These are phyloP conservation scores for Straminergon stramineum DNA, from an alignment of 225 moss, liverwort and hornwort species.

Conservation along the genomic window DNA sequence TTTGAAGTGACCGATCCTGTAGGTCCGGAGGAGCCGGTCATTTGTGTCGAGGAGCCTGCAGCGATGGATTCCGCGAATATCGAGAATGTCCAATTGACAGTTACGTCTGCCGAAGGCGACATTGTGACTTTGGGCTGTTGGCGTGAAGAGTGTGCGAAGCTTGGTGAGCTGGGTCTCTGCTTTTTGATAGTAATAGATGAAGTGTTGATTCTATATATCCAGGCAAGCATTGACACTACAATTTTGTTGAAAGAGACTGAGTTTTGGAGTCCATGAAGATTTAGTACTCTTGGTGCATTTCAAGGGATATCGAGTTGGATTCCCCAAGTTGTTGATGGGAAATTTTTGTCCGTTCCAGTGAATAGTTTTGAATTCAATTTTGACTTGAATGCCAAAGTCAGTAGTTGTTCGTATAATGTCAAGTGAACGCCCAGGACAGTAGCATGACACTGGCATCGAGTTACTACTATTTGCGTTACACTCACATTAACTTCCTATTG, in stretches of 20 bases:
- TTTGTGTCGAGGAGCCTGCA: background rate
- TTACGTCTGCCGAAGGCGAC: slow-evolving; percentile 44
- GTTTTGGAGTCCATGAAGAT: background rate
- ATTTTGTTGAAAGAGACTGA: background rate
- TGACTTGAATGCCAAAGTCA: background rate
- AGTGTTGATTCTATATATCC: background rate
- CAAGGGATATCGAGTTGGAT: background rate
- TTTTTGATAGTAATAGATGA: background rate
- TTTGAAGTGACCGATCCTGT: slow-evolving; percentile 34
- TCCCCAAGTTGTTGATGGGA: background rate
- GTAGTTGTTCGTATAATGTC: background rate
- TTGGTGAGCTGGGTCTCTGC: slow-evolving; percentile 20
- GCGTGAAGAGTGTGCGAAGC: slow-evolving; percentile 20
- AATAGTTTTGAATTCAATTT: no score
- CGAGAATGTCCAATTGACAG: slow-evolving; percentile 14
- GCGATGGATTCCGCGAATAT: background rate
- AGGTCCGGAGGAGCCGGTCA: background rate
- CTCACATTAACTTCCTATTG: no score
- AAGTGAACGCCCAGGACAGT: background rate
- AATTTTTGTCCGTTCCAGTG: background rate
- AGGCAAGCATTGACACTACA: background rate
- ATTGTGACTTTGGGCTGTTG: slow-evolving; percentile 38
- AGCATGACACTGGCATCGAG: no score
- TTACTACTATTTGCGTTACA: no score
- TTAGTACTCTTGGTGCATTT: background rate